Conservation (phyloP, 345 rosid genomes). For the Punica granatum region DNA sequence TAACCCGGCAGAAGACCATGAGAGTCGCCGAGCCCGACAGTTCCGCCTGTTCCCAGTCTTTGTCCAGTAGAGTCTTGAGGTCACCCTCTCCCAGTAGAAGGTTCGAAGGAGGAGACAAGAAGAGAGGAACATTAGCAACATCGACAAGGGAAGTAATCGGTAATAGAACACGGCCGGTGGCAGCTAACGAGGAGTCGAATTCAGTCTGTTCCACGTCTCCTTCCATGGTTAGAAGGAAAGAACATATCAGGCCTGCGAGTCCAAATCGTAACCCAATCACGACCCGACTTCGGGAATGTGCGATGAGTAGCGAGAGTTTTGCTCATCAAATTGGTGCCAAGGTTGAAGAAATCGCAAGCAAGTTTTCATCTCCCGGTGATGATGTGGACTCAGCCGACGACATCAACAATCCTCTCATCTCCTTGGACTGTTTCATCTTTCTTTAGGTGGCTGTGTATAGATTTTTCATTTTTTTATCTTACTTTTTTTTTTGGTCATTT, state of each 20-base stretch:
- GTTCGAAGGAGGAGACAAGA: conserved; percentile 31
- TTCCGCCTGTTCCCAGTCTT: conserved; percentile 9
- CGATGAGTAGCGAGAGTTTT: background rate
- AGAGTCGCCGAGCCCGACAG: conserved; percentile 34
- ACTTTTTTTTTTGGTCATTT: background rate
- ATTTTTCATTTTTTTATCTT: background rate
- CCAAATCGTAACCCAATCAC: conserved; percentile 14
- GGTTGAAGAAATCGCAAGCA: conserved; percentile 34
- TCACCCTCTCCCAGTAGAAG: conserved; percentile 27
- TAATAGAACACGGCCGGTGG: conserved; percentile 27
- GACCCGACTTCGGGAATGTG: background rate
- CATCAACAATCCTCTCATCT: conserved; percentile 63
- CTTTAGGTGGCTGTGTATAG: conserved; percentile 14
- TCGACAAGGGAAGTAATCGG: conserved; percentile 16
- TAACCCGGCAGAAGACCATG: conserved; percentile 63
- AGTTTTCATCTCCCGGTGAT: conserved; percentile 26
- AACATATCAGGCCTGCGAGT: conserved; percentile 26
- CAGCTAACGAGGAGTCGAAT: conserved; percentile 13
- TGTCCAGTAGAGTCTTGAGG: background rate
- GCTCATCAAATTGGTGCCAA: conserved; percentile 52
- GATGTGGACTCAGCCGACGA: conserved; percentile 38
- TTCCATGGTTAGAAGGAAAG: conserved; percentile 27
- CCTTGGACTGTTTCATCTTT: conserved; percentile 90
- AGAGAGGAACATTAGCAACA: conserved; percentile 16
- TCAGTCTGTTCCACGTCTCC: conserved; percentile 7